Conservation (phyloP, 345 rosid species). For the Heritiera fomes region DNA sequence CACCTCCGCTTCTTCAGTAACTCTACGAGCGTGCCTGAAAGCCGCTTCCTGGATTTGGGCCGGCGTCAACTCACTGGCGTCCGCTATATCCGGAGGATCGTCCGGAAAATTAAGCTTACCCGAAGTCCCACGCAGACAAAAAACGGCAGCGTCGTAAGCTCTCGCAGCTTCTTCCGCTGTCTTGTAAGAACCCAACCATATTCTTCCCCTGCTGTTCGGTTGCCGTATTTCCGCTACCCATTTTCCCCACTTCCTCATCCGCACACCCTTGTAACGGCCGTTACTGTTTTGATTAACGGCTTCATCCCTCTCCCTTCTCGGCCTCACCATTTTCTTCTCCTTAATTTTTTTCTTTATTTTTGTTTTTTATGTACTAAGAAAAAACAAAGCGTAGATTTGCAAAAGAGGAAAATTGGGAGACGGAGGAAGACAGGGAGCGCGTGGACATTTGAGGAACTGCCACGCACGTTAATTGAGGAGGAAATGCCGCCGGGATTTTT, state of each 20-base stretch:
- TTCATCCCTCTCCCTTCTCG: slow-evolving; percentile 14
- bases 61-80: slow-evolving; percentile 27
- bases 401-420: slow-evolving; percentile 3
- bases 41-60: slow-evolving; percentile 45
- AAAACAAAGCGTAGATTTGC: background rate
- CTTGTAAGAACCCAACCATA: slow-evolving; percentile 67
- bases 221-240: slow-evolving; percentile 77
- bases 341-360: background rate
- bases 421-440: background rate
- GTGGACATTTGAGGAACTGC: slow-evolving; percentile 4
- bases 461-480: background rate
- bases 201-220: slow-evolving; percentile 52
- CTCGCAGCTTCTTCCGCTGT: slow-evolving; percentile 66
- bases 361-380: background rate
- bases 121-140: slow-evolving; percentile 52
- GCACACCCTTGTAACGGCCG: slow-evolving; percentile 50
- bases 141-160: slow-evolving; percentile 66
- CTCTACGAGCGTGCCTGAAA: slow-evolving; percentile 35
- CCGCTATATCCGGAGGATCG: slow-evolving; percentile 37
- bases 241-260: slow-evolving; percentile 80
- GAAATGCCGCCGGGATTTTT: background rate
- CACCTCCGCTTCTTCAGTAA: slow-evolving; percentile 7
- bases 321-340: slow-evolving; percentile 24
- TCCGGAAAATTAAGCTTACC: slow-evolving; percentile 52
- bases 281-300: background rate